phyloP scores from a whole-genome alignment of 768 basidiomycete genomes.

The Leucosporidium yakuticum region DNA sequence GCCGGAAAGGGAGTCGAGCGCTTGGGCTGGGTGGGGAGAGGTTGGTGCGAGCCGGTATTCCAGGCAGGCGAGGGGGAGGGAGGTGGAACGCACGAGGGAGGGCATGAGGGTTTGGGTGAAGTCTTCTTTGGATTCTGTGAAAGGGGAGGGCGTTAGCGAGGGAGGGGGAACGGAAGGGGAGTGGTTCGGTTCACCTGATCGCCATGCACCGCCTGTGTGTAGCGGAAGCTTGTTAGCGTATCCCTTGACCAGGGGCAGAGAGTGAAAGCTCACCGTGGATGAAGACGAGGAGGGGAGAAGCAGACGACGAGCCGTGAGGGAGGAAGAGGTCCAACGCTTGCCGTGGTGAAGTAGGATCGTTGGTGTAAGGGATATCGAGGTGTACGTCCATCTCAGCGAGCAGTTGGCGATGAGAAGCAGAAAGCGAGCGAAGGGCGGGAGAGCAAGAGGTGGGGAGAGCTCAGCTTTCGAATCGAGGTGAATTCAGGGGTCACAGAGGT shows the following conservation, averaged over 20 bases:
- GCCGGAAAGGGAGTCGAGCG: slow-evolving; percentile 25
- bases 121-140: slow-evolving; percentile 24
- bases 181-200: slow-evolving; percentile 3
- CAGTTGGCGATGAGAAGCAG: no score
- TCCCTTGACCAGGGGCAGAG: no score
- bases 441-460: no score
- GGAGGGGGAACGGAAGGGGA: no score
- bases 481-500: no score
- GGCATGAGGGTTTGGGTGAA: slow-evolving; percentile 21
- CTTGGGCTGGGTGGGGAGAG: slow-evolving; percentile 18
- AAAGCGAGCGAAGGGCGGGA: no score
- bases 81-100: slow-evolving; percentile 2
- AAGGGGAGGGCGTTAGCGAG: not conserved
- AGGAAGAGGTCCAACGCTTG: slow-evolving; percentile 26
- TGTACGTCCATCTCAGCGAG: not conserved
- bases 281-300: slow-evolving; percentile 22
- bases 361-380: slow-evolving; percentile 12
- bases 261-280: slow-evolving; percentile 22
- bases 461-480: no score
- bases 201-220: slow-evolving; percentile 23
- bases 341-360: not conserved
- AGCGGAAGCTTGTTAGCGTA: not conserved
- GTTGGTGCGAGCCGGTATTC: slow-evolving; percentile 28
- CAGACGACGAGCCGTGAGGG: not conserved
- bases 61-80: slow-evolving; percentile 23